Conservation (phyloP, 306 rosid species). For the Vigna reflexopilosa region DNA sequence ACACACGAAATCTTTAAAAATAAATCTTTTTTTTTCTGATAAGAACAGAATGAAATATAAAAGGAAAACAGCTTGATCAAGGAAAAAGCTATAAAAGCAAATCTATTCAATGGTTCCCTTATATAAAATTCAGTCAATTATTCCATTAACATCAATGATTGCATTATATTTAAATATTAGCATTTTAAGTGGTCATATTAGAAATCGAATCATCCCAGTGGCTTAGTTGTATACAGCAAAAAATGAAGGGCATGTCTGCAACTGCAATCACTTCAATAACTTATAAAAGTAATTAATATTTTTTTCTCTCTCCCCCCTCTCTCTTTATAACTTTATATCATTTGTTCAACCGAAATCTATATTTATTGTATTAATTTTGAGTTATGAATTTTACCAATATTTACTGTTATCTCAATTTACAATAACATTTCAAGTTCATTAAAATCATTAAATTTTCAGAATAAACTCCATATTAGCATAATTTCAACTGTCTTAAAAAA, state of each 20-base stretch:
- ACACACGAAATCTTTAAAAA: not conserved
- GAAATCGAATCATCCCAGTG: slow-evolving; percentile 19
- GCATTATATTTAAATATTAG: not conserved
- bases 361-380: not conserved
- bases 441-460: not conserved
- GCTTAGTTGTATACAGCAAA: not conserved
- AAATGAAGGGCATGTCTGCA: slow-evolving; percentile 45
- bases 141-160: not conserved
- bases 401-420: slow-evolving; percentile 23
- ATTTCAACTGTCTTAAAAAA: not conserved
- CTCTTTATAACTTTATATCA: not conserved
- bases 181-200: slow-evolving; percentile 18
- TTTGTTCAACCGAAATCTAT: not conserved
- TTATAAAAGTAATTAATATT: not conserved
- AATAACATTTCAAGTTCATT: slow-evolving; percentile 22
- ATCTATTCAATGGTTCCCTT: not conserved
- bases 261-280: slow-evolving; percentile 10
- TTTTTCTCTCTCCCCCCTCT: slow-evolving; percentile 9
- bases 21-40: not conserved
- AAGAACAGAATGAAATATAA: not conserved
- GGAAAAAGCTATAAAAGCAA: not conserved
- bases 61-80: not conserved
- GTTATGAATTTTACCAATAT: slow-evolving; percentile 16
- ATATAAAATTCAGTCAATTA: not conserved
- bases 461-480: not conserved